Evolutionary conservation across 495 filamentous ascomycete genomes (phyloP).

Genomic region (Hypomontagnella submonticulosa): DNA sequence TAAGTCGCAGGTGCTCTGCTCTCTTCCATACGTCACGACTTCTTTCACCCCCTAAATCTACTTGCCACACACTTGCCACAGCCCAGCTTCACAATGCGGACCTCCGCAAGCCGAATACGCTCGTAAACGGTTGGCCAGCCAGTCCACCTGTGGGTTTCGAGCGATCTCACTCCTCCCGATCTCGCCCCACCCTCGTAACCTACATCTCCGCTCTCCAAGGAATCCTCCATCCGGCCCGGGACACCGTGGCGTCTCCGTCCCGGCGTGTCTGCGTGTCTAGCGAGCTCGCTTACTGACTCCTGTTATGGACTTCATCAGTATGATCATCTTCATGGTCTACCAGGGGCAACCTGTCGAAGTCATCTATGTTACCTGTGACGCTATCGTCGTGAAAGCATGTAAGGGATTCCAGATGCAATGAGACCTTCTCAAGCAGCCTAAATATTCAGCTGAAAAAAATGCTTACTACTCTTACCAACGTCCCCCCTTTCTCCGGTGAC

Average conservation of each 20-base stretch:
- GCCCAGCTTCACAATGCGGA: not conserved
- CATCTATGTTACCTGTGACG: not conserved
- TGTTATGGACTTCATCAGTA: not conserved
- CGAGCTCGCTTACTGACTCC: not conserved
- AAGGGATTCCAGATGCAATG: not conserved
- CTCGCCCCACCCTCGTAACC: constrained; percentile 24
- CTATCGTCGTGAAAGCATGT: not conserved
- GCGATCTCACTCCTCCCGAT: constrained; percentile 27
- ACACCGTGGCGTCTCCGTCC: constrained; percentile 12
- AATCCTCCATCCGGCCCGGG: constrained; percentile 18
- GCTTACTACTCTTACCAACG: no score
- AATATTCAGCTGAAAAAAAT: no score
- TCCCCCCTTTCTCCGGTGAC: no score
- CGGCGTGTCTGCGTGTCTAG: not conserved
- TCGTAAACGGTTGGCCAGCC: constrained; percentile 17
- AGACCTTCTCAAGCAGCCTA: no score
- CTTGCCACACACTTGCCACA: constrained; percentile 11
- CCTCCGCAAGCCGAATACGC: constrained; percentile 18
- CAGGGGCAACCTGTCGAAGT: not conserved
- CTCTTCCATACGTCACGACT: constrained; percentile 16
- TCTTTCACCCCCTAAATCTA: constrained; percentile 3
- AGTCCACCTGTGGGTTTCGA: constrained; percentile 14
- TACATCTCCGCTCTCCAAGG: constrained; percentile 21
- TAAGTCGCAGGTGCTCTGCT: constrained; percentile 1
- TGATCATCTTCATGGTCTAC: not conserved